A percentile compares a stretch with the other conserved stretches of the same genome.
Evolutionary conservation across 1,284 basidiomycete species (phyloP).

Genomic region (Inonotus hispidus): DNA sequence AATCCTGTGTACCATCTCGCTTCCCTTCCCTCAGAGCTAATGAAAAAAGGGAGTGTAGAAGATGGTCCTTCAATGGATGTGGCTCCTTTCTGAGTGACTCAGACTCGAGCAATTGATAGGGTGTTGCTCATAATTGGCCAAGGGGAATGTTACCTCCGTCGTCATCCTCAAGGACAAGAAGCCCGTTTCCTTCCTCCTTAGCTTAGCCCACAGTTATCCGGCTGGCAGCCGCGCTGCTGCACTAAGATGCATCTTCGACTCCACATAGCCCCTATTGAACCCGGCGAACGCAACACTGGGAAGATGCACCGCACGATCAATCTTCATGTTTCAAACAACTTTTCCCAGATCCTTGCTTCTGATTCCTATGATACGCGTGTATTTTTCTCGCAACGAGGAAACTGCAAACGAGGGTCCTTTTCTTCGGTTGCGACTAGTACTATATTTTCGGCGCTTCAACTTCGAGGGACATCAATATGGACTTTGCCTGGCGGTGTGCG

Average conservation of each 20-base stretch:
- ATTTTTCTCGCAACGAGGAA: not conserved
- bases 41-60: not conserved
- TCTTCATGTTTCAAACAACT: not conserved
- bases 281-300: not conserved
- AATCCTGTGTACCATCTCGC: not conserved
- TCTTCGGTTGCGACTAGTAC: not conserved
- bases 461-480: not conserved
- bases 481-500: not conserved
- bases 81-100: not conserved
- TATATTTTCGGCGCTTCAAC: constrained; percentile 1
- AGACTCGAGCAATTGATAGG: not conserved
- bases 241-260: not conserved
- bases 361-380: not conserved
- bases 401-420: not conserved
- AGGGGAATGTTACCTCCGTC: not conserved
- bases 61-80: not conserved
- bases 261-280: not conserved
- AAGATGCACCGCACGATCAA: not conserved
- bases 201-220: too few species aligned
- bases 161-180: not conserved
- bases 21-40: not conserved
- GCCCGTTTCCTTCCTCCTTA: too few species aligned
- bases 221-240: too few species aligned
- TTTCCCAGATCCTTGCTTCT: not conserved
- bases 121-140: not conserved